Base-by-base conservation (phyloP, 495 filamentous ascomycete species). In the Xylaria acuta region DNA sequence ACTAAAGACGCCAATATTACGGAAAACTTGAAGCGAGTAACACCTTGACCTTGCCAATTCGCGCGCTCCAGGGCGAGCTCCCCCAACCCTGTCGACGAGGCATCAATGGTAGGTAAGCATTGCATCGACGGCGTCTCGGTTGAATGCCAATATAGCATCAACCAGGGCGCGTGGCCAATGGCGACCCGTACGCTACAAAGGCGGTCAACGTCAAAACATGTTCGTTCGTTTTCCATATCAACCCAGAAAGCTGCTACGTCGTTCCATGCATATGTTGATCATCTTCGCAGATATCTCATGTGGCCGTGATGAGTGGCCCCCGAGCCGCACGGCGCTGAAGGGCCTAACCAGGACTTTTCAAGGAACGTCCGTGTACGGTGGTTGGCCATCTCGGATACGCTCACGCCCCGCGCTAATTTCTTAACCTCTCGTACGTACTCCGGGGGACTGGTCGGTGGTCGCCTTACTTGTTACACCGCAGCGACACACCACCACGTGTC, bases 401-500 rank as follows among this genome's bases (percentile, higher is more conserved):
- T 32, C 59, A 51, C 59, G 18, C 59, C 47, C 51, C 25, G 20
- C 30, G 49, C 68, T 45, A 27, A 18, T 53, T 43, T 40, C 11
- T 7, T n/a, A 16, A 51, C 18, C 45, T 63, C 32, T 49, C 58
- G 30, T 49, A 22, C n/a, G n/a, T n/a, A n/a, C 27, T 53, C 43
- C 59, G 32, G 25, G 41, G 36, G 43, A 25, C 40, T 45, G 45
- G 41, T 70, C 58, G 12, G 40, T 38, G 43, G 47, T 34, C 30
- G 16, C 16, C 30, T 36, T 45, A 34, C 25, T 27, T 14, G 69
- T 71, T 54, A 64, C 69, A 71, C 69, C 22, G 38, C 59, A 71
- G 59, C 68, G 34, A 71, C 25, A 25, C 41, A 36, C 18, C 16
- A 47, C 69, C 69, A 71, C 69, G 69, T 71, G 69, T 54, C 30